These are phyloP conservation scores for Cystobasidium pallidum DNA, from an alignment of 1,284 basidiomycete genomes.

Conservation along the genomic window DNA sequence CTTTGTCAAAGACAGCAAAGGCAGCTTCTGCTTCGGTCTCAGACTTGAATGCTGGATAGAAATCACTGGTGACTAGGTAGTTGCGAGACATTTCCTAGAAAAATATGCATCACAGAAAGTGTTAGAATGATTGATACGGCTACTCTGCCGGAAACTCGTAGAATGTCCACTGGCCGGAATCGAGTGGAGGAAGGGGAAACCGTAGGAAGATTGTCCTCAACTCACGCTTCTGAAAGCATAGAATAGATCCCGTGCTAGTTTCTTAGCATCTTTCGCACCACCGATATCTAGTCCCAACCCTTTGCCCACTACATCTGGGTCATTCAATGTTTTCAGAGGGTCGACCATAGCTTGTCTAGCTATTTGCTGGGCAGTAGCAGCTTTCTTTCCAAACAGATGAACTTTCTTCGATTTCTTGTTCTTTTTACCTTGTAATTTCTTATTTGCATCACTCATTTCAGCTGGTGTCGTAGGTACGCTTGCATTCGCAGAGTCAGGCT, in stretches of 20 bases:
- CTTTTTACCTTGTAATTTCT: conserved; percentile 2
- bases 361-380: conserved; percentile 46
- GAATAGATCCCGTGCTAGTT: conserved; percentile 55
- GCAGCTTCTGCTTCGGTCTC: conserved; percentile 45
- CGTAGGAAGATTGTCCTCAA: too few relatives aligned
- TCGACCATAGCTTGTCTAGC: conserved; percentile 49
- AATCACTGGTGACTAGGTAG: conserved; percentile 56
- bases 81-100: conserved; percentile 48
- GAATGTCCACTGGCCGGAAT: too few relatives aligned
- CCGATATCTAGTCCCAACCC: conserved; percentile 38
- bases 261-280: conserved; percentile 44
- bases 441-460: background rate
- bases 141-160: too few relatives aligned
- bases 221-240: conserved; percentile 52
- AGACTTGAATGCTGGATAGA: conserved; percentile 52
- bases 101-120: too few relatives aligned
- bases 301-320: conserved; percentile 37
- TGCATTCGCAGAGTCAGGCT: conserved; percentile 16
- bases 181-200: too few relatives aligned
- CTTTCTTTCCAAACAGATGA: conserved; percentile 41
- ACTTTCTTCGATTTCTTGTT: conserved; percentile 17
- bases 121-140: too few relatives aligned
- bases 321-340: conserved; percentile 41
- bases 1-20: conserved; percentile 49
- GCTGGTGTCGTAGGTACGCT: conserved; percentile 23